Conservation (phyloP, 352 stramenopile species). For the Phytophthora fragariaefolia region DNA sequence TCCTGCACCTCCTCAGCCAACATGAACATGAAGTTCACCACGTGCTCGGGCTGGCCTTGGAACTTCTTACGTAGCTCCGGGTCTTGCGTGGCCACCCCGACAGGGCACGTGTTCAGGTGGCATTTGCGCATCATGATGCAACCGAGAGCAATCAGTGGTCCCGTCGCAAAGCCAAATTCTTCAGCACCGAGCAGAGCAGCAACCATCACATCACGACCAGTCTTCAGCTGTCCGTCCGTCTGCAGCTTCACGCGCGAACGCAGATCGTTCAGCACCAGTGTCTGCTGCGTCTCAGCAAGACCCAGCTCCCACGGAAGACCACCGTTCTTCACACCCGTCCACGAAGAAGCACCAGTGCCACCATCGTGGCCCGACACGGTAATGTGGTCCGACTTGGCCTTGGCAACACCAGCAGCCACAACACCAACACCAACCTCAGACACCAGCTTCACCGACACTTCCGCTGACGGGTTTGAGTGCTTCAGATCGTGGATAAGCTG, state of each 20-base stretch:
- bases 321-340: constrained; percentile 94
- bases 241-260: constrained; percentile 93
- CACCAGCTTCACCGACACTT: constrained; percentile 97
- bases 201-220: constrained; percentile 93
- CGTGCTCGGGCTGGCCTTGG: constrained; percentile 95
- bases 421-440: constrained; percentile 97
- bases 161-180: constrained; percentile 96
- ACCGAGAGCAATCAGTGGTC: constrained; percentile 94
- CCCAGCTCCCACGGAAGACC: constrained; percentile 96
- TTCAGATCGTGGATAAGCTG: constrained; percentile 99
- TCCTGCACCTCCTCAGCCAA: constrained; percentile 94
- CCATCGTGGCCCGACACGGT: constrained; percentile 95
- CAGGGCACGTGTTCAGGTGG: constrained; percentile 97
- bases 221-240: constrained; percentile 97
- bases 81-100: constrained; percentile 98
- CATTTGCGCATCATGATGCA: constrained; percentile 99
- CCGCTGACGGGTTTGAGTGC: constrained; percentile 93
- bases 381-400: constrained; percentile 95
- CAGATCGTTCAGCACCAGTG: constrained; percentile 96
- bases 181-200: constrained; percentile 95
- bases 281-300: constrained; percentile 97
- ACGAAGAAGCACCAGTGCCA: constrained; percentile 95
- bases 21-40: constrained; percentile 98
- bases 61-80: constrained; percentile 97
- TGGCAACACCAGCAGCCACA: constrained; percentile 92